Evolutionary conservation across 331 rosid species (phyloP), one percentile per base, ranked within the genome.

Genomic region (Pyracantha coccinea): DNA sequence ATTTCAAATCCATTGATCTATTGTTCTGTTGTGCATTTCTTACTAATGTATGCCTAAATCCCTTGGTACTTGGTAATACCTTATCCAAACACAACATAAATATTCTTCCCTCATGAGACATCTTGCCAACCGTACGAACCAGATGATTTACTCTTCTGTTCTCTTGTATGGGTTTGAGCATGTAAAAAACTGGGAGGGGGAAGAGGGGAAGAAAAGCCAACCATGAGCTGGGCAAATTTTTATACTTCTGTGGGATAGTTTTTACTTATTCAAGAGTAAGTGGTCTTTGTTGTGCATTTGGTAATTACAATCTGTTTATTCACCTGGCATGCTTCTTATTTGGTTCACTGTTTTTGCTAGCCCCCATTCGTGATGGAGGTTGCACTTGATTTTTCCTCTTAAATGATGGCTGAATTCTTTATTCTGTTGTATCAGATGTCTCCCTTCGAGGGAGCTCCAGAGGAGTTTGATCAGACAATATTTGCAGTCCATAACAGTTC

Each of bases 381-480:
- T 63, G 20, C 45, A 38, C 14, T 35, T 57, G 27, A 54, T 35
- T 33, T 68, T 54, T 58, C 59, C 7, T 16, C 25, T 35, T 73
- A 5, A 24, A n/a, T 72, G 3, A 21, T 20, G 41, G 24, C 19
- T 78, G n/a, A 27, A 24, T 23, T 35, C 7, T 33, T 4, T 62
- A 3, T 20, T 45, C 11, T 69, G 15, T 28, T 78, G 73, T 58
- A 58, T 79, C 81, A 94, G 99, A 80, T 92, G 83, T 90, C 97
- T 27, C 97, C 97, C 66, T 74, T 53, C 65, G 97, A 85, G 72
- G 99, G 70, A 5, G 97, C 96, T 73, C 97, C 96, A 5, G 91
- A 90, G 86, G 99, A 94, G 81, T 94, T 94, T 35, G 99, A 94
- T 84, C 97, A 89, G 83, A 94, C 99, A 66, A 88, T 94, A 79